Base-by-base conservation (phyloP, 179 eudicot genomes). In the Beta lomatogona region DNA sequence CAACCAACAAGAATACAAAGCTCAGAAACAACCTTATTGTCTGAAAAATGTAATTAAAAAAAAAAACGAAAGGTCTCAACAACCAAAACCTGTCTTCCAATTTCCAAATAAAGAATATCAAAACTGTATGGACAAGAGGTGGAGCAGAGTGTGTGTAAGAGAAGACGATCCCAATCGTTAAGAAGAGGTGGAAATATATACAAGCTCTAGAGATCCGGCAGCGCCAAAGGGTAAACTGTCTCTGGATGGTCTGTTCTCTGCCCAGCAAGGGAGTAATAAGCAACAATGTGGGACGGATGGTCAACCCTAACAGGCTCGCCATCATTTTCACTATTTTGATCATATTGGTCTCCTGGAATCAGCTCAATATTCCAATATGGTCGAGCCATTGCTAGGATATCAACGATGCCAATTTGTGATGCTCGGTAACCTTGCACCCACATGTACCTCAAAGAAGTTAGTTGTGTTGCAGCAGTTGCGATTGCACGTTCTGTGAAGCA, bases 391-490 rank as follows among this genome's bases (percentile, higher is more conserved):
- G 80, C 81, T 11, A 87, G 79, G 57, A 92, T 89, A 82, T 89
- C 92, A 1, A 71, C 53, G 22, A 85, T 63, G 18, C 92, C 94
- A 22, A 13, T 61, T 48, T 63, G 68, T 18, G 93, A 88, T 16
- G 92, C 88, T 76, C 86, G 79, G 73, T 90, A 93, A 45, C 97
- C 97, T 85, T 93, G 98, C 12, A 92, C 98, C 98, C 98, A 93
- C 88, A 95, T 72, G 85, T 95, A 95, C 87, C 93, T 90, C n/a
- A 95, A 75, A 59, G 94, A 88, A 28, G 61, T 75, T 22, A 93
- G 75, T 76, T 77, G 86, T 79, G 84, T 76, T 18, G 87, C 90
- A 7, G 97, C 97, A 61, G 70, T 76, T 6, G 98, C 98, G 54
- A 95, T 28, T 21, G 97, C 98, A 1, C 76, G 81, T 80, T 92